phyloP scores from a whole-genome alignment of 2,329 filamentous ascomycete species.

The Aspergillus piperis region DNA sequence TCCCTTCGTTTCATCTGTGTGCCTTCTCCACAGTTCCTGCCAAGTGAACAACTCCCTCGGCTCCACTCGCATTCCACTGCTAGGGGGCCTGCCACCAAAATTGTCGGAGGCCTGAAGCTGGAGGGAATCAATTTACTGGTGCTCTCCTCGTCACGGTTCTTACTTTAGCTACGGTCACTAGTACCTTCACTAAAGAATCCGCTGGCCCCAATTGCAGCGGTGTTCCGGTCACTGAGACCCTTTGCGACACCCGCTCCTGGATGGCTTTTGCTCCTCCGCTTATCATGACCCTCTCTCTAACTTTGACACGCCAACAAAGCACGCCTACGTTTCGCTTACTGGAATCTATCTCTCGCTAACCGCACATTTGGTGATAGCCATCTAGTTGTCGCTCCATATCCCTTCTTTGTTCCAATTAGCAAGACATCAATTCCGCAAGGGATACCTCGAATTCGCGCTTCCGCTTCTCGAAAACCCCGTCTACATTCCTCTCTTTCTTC shows the following conservation, averaged over 20 bases:
- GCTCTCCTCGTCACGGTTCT: neutral
- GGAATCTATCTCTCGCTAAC: constrained; percentile 1
- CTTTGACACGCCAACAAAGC: neutral
- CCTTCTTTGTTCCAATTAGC: constrained; percentile 1
- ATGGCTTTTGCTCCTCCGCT: constrained; percentile 5
- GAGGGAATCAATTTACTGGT: neutral
- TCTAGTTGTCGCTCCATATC: constrained; percentile 13
- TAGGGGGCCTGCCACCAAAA: constrained; percentile 21
- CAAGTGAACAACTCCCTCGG: constrained; percentile 25
- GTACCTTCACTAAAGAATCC: neutral
- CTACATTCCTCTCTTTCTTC: constrained; percentile 27
- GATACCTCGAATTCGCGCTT: constrained; percentile 5
- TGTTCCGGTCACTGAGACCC: constrained; percentile 1
- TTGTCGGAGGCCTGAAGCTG: neutral
- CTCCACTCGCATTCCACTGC: constrained; percentile 32
- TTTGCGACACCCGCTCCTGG: constrained; percentile 6
- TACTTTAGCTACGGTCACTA: neutral
- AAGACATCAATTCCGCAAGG: neutral
- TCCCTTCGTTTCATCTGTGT: constrained; percentile 14
- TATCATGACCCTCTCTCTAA: constrained; percentile 6
- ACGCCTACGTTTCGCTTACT: constrained; percentile 8
- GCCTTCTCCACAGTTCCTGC: constrained; percentile 34
- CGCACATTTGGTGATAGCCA: constrained; percentile 13
- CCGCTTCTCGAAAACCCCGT: constrained; percentile 16
- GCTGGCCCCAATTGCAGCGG: neutral